These are phyloP conservation scores for Leishmania aethiopica DNA, from an alignment of 208 protist genomes.

Conservation along the genomic window DNA sequence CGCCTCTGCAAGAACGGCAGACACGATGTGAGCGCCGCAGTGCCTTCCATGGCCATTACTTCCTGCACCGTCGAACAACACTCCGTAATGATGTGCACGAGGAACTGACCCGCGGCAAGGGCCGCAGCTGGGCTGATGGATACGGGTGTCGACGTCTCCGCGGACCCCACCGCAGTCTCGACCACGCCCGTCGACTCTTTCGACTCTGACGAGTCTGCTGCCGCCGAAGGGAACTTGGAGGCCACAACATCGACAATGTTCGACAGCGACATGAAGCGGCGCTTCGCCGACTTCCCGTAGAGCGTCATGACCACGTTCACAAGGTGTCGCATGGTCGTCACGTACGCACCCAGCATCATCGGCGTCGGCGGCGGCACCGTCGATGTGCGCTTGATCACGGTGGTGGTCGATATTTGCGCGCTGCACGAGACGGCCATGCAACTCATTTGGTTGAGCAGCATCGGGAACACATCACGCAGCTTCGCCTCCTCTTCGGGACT, in stretches of 20 bases:
- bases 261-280: conserved; percentile 29
- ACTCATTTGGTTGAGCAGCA: conserved; percentile 48
- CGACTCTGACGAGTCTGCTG: conserved; percentile 4
- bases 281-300: conserved; percentile 29
- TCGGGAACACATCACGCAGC: conserved; percentile 46
- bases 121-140: conserved; percentile 31
- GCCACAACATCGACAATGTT: conserved; percentile 40
- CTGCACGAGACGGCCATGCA: conserved; percentile 41
- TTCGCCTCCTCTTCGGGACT: conserved; percentile 43
- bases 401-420: conserved; percentile 9
- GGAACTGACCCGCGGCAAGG: conserved; percentile 35
- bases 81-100: conserved; percentile 31
- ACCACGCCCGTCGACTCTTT: neutral
- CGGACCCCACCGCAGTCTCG: neutral
- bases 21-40: conserved; percentile 49
- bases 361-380: conserved; percentile 33
- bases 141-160: neutral
- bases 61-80: conserved; percentile 33
- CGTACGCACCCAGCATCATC: conserved; percentile 50
- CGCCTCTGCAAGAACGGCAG: conserved; percentile 69
- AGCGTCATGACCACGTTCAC: conserved; percentile 19
- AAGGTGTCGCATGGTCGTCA: conserved; percentile 41
- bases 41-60: conserved; percentile 77
- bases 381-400: conserved; percentile 39
- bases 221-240: conserved; percentile 28